These are phyloP conservation scores for Solanum bukasovii DNA, from an alignment of 257 asterid genomes.

Conservation along the genomic window DNA sequence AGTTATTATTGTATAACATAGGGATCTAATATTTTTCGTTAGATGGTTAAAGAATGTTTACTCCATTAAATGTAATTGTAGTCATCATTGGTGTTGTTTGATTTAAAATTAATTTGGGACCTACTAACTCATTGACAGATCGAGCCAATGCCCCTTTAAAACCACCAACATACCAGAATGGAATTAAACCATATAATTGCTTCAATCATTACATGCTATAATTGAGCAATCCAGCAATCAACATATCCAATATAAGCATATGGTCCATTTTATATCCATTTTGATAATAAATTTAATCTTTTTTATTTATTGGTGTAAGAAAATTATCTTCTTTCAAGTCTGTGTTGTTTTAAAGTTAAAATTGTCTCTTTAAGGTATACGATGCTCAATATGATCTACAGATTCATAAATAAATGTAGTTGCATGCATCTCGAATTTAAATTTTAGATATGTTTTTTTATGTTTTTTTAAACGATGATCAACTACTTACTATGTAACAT, in stretches of 20 bases:
- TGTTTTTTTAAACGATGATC: not conserved
- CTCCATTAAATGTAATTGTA: not conserved
- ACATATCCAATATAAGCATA: not conserved
- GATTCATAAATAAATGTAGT: not conserved
- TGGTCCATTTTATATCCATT: not conserved
- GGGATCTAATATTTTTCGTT: too few relatives aligned
- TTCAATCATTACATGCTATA: not conserved
- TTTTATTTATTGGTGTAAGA: not conserved
- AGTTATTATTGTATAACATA: too few relatives aligned
- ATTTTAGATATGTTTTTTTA: not conserved
- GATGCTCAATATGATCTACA: fast-evolving
- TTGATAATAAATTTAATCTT: not conserved
- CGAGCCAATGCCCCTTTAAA: not conserved
- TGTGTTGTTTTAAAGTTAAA: not conserved
- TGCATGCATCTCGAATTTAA: not conserved
- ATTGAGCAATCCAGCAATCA: not conserved
- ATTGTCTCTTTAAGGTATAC: not conserved
- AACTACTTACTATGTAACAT: too few relatives aligned
- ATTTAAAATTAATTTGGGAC: not conserved
- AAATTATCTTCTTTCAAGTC: not conserved
- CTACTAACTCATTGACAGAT: not conserved
- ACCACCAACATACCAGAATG: not conserved
- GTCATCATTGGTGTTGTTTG: not conserved
- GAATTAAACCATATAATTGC: not conserved
- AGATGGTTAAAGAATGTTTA: not conserved